Conservation (phyloP, 2,329 filamentous ascomycete species). For the Phyllosticta capitalensis region DNA sequence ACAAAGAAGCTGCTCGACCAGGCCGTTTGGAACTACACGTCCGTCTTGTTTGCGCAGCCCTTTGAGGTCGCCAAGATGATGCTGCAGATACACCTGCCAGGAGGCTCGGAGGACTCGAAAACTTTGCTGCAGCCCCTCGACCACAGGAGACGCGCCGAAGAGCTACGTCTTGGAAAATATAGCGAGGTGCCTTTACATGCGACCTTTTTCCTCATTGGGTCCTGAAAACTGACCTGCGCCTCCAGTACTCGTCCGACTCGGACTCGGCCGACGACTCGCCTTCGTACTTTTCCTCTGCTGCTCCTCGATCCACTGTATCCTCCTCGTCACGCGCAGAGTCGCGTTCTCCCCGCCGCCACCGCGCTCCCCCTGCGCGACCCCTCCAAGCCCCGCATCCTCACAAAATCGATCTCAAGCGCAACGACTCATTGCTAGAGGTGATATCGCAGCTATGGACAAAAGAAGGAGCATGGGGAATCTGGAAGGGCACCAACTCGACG, state of each 20-base stretch:
- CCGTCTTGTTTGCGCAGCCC: slow-evolving; percentile 80
- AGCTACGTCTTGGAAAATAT: slow-evolving; percentile 25
- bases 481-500: slow-evolving; percentile 86
- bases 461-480: slow-evolving; percentile 83
- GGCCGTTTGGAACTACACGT: slow-evolving; percentile 84
- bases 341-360: slow-evolving; percentile 23
- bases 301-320: slow-evolving; percentile 38
- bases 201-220: slow-evolving; percentile 6
- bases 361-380: slow-evolving; percentile 4
- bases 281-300: slow-evolving; percentile 71
- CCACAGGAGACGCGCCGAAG: slow-evolving; percentile 19
- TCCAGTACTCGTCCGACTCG: slow-evolving; percentile 47
- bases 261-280: slow-evolving; percentile 62
- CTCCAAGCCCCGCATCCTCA: slow-evolving; percentile 39
- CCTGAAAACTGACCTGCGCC: neutral
- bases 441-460: slow-evolving; percentile 81
- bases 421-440: slow-evolving; percentile 77
- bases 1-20: slow-evolving; percentile 72
- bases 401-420: slow-evolving; percentile 60
- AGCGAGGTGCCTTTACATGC: slow-evolving; percentile 20
- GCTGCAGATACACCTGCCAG: slow-evolving; percentile 61
- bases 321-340: slow-evolving; percentile 27
- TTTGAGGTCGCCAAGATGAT: slow-evolving; percentile 96
- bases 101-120: slow-evolving; percentile 17
- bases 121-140: slow-evolving; percentile 11